Base-by-base conservation (phyloP, 2,329 filamentous ascomycete species). In the Ceratocystis colombiana region DNA sequence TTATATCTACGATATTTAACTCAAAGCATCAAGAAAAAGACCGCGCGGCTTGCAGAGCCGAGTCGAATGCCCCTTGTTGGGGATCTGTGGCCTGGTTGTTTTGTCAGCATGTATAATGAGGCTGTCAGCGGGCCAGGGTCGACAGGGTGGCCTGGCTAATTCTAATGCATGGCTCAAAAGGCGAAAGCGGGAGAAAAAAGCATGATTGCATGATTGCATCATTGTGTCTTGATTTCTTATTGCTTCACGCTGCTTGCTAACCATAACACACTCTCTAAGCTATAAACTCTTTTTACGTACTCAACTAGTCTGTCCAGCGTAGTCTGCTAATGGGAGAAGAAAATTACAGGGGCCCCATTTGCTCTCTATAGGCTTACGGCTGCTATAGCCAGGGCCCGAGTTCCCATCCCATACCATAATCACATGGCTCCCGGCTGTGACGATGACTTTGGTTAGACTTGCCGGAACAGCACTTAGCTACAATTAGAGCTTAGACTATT, bases 91-190 rank as follows among this genome's bases (percentile, higher is more conserved):
- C 53, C 12, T 17, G 33, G 30, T 30, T n/a, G 15, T 59, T 59
- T 59, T 59, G 55, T 59, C 55, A 59, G 55, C 55, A 59, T 59
- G 30, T 37, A 59, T 59, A 59, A 59, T 59, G 17, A 37, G 28
- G 33, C 25, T 25, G 55, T 59, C 25, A 59, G 55, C 55, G 55
- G 55, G 15, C n/a, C 28, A 30, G 17, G 28, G 55, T 33, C 55
- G 28, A 28, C 55, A 4, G 55, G 55, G 17, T 22, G 50, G 7
- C 7, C 55, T 37, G 55, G 55, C 55, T 3, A 30, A n/a, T 59
- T 22, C 25, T 25, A 53, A 53, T 28, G 48, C 22, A 41, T 25
- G 48, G 22, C 48, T 12, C 48, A 28, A 10, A 15, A 5, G 48
- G 20, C 5, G 48, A 25, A 53, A 10, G 22, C 22, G 25, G 48